These are phyloP conservation scores for Leccinum brunneo-olivaceum DNA, from an alignment of 1,284 basidiomycete species.

Conservation along the genomic window DNA sequence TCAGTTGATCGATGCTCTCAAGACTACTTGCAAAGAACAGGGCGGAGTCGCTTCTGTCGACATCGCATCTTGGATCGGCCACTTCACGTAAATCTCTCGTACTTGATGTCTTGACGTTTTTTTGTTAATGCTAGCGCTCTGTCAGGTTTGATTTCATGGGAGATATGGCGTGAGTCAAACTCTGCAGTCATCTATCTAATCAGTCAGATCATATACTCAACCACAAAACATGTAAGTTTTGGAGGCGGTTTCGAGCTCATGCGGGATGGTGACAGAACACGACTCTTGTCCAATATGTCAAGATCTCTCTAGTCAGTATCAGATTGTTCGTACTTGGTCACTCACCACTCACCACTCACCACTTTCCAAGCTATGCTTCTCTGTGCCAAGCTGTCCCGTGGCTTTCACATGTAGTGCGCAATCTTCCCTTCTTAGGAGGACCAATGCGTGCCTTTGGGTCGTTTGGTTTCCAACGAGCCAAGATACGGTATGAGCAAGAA, in stretches of 20 bases:
- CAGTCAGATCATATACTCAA: not conserved
- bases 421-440: constrained; percentile 20
- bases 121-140: constrained; percentile 2
- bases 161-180: constrained; percentile 28
- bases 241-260: constrained; percentile 23
- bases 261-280: constrained; percentile 14
- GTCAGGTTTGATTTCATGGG: constrained; percentile 25
- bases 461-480: constrained; percentile 21
- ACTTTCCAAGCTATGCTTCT: constrained; percentile 10
- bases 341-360: constrained; percentile 6
- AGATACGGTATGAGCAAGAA: constrained; percentile 20
- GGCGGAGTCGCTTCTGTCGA: constrained; percentile 9
- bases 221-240: constrained; percentile 13
- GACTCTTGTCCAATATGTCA: too few species aligned
- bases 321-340: too few species aligned
- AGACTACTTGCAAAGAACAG: constrained; percentile 8
- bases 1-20: too few species aligned
- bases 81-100: constrained; percentile 17
- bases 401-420: constrained; percentile 23
- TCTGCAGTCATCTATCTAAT: too few species aligned
- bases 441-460: constrained; percentile 19
- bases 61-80: constrained; percentile 17
- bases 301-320: constrained; percentile 21
- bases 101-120: not conserved
- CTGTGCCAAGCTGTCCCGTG: constrained; percentile 28